Percentiles rank a stretch among this genome's conserved stretches.
These are phyloP conservation scores for Alternaria conjuncta DNA, from an alignment of 2,329 filamentous ascomycete species.

Conservation along the genomic window DNA sequence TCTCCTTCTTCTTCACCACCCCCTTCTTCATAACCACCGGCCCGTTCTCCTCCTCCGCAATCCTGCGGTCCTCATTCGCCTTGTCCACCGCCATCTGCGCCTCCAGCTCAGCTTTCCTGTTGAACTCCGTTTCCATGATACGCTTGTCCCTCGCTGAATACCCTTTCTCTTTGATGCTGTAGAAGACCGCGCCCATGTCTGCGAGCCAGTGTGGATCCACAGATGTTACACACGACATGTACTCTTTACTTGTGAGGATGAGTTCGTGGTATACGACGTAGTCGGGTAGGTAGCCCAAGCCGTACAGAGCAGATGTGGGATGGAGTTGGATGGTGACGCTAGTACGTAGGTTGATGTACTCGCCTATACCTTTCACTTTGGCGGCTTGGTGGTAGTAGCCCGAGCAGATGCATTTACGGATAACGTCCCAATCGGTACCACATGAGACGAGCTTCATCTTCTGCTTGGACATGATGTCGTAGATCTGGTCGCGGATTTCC, in stretches of 20 bases:
- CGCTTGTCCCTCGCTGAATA: slow-evolving; percentile 87
- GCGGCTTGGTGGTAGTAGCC: slow-evolving; percentile 99
- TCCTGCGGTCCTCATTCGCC: slow-evolving; percentile 65
- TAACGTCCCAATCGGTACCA: slow-evolving; percentile 95
- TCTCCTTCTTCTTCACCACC: slow-evolving; percentile 37
- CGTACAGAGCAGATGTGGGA: slow-evolving; percentile 91
- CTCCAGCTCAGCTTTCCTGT: slow-evolving; percentile 91
- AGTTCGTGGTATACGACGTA: slow-evolving; percentile 98
- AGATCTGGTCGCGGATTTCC: slow-evolving; percentile 91
- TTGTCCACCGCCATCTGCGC: slow-evolving; percentile 89
- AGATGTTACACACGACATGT: slow-evolving; percentile 95
- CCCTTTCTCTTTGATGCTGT: slow-evolving; percentile 96
- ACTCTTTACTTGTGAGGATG: slow-evolving; percentile 95
- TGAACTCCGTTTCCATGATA: slow-evolving; percentile 90
- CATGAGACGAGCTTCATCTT: slow-evolving; percentile 88
- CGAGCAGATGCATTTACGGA: slow-evolving; percentile 94
- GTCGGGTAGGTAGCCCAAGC: slow-evolving; percentile 89
- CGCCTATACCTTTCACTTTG: slow-evolving; percentile 92
- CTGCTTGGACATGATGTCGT: slow-evolving; percentile 93
- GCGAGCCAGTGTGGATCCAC: slow-evolving; percentile 98
- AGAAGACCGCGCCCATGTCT: slow-evolving; percentile 95
- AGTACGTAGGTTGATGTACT: slow-evolving; percentile 95
- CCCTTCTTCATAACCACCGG: slow-evolving; percentile 35
- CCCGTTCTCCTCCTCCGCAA: slow-evolving; percentile 45
- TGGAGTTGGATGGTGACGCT: slow-evolving; percentile 94